Evolutionary conservation across 331 rosid genomes (phyloP).

Genomic region (Spiraea crenata): DNA sequence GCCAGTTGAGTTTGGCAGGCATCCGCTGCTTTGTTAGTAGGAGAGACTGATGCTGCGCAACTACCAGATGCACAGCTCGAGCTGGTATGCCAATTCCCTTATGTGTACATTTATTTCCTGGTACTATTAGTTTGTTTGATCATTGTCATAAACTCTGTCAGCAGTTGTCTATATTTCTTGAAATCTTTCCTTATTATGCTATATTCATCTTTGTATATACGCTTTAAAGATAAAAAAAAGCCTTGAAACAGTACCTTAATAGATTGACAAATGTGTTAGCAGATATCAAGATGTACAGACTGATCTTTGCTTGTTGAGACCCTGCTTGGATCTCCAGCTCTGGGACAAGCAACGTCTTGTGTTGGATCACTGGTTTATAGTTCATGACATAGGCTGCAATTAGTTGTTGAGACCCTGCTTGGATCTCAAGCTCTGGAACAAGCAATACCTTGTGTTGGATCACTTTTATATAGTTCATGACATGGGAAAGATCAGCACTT

Average conservation of each 20-base stretch:
- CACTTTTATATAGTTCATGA: too few species aligned
- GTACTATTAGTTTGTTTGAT: not conserved
- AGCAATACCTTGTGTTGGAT: too few species aligned
- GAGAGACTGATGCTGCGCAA: not conserved
- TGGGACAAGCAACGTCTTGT: too few species aligned
- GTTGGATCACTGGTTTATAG: too few species aligned
- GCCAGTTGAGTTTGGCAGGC: not conserved
- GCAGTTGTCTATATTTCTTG: not conserved
- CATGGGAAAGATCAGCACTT: too few species aligned
- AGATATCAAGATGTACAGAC: not conserved
- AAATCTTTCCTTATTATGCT: not conserved
- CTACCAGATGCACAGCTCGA: too few species aligned
- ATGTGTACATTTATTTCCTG: not conserved
- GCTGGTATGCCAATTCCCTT: too few species aligned
- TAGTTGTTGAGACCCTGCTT: too few species aligned
- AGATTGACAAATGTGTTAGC: not conserved
- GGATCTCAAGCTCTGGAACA: too few species aligned
- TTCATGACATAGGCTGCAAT: too few species aligned
- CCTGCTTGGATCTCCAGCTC: not conserved
- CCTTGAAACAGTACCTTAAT: not conserved
- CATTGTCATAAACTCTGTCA: not conserved
- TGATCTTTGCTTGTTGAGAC: not conserved
- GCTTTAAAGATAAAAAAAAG: not conserved
- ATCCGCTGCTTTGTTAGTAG: not conserved
- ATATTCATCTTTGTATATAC: too few species aligned